Evolutionary conservation across 108 stramenopile genomes (phyloP).

Genomic region (Discostella pseudostelligera): DNA sequence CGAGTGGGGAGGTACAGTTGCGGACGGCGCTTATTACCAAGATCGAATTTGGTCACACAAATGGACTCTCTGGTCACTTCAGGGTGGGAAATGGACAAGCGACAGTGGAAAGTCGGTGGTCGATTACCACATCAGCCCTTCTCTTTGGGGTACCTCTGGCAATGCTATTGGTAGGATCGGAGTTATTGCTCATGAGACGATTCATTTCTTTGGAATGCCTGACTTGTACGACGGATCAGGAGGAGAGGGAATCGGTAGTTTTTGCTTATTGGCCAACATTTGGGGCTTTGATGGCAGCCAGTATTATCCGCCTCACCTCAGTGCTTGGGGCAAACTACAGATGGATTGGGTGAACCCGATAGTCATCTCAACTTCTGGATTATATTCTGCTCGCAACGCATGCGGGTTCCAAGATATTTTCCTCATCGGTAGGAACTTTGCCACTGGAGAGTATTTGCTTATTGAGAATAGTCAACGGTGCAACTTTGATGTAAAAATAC

Average conservation of each 20-base stretch:
- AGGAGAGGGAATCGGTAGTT: slow-evolving; percentile 47
- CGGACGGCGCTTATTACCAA: slow-evolving; percentile 28
- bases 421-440: slow-evolving; percentile 39
- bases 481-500: slow-evolving; percentile 50
- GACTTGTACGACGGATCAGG: slow-evolving; percentile 46
- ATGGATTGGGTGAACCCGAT: slow-evolving; percentile 55
- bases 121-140: slow-evolving; percentile 44
- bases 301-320: slow-evolving; percentile 51
- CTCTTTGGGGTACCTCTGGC: slow-evolving; percentile 35
- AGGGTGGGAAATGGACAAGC: background rate
- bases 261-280: slow-evolving; percentile 48
- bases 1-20: slow-evolving; percentile 57
- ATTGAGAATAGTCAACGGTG: slow-evolving; percentile 63
- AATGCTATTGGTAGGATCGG: slow-evolving; percentile 47
- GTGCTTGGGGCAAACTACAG: slow-evolving; percentile 49
- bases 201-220: slow-evolving; percentile 49
- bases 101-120: slow-evolving; percentile 31
- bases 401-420: slow-evolving; percentile 42
- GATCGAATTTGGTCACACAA: slow-evolving; percentile 53
- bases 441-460: slow-evolving; percentile 59
- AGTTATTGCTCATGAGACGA: slow-evolving; percentile 50
- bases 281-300: slow-evolving; percentile 49
- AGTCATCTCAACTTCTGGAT: slow-evolving; percentile 38
- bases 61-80: slow-evolving; percentile 30
- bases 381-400: slow-evolving; percentile 36